Percentiles rank a stretch among this genome's conserved stretches.
Evolutionary conservation across 1,139 yeast species (phyloP).

Genomic region (Yamadazyma atmosphaerica): DNA sequence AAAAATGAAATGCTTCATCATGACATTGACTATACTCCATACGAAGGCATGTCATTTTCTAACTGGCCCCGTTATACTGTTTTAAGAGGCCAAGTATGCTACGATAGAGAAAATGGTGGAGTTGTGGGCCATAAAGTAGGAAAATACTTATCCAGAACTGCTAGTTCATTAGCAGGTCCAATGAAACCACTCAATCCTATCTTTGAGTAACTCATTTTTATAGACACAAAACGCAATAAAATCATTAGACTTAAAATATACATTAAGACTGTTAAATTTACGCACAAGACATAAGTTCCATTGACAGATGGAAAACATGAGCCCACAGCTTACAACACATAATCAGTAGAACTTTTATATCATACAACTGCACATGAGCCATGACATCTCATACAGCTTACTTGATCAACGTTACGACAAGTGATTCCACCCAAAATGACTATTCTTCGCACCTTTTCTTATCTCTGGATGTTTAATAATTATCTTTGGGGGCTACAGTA

Average conservation of each 20-base stretch:
- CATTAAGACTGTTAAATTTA: too few relatives aligned
- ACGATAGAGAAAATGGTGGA: constrained; percentile 32
- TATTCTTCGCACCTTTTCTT: background rate
- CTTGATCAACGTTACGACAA: too few relatives aligned
- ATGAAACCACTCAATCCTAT: constrained; percentile 9
- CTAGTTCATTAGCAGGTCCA: constrained; percentile 20
- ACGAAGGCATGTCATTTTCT: constrained; percentile 39
- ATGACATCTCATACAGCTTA: too few relatives aligned
- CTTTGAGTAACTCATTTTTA: constrained; percentile 8
- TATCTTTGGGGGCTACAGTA: background rate
- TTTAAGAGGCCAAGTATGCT: constrained; percentile 36
- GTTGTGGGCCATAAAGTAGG: constrained; percentile 21
- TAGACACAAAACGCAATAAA: too few relatives aligned
- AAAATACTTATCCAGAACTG: constrained; percentile 23
- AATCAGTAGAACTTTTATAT: too few relatives aligned
- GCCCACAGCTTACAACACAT: background rate
- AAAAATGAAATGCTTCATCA: constrained; percentile 39
- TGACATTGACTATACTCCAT: constrained; percentile 46
- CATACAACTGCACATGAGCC: too few relatives aligned
- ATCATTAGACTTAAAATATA: background rate
- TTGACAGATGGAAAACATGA: too few relatives aligned
- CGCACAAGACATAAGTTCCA: too few relatives aligned
- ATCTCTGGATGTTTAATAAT: background rate
- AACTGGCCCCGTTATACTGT: constrained; percentile 50
- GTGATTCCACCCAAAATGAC: background rate